phyloP scores from a whole-genome alignment of 345 rosid species.

The Salix brachista region DNA sequence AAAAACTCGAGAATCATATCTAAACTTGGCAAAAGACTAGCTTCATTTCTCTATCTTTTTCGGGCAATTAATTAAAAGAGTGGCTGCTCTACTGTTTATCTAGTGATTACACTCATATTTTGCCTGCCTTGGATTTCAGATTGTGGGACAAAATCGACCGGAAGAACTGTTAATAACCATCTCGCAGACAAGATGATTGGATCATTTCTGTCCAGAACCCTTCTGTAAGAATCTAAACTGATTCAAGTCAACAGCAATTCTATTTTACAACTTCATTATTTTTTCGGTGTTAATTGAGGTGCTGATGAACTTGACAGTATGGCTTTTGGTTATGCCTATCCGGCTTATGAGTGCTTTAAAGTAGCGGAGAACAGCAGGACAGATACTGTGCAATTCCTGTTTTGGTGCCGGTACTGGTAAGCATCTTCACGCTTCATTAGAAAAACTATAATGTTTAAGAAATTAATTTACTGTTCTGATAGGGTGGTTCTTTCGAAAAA shows the following conservation, averaged over 20 bases:
- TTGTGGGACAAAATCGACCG: background rate
- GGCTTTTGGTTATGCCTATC: conserved; percentile 72
- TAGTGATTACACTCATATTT: background rate
- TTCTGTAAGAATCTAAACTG: conserved; percentile 21
- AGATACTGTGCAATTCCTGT: conserved; percentile 51
- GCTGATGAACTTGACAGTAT: conserved; percentile 32
- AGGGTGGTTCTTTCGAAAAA: background rate
- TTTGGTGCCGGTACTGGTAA: conserved; percentile 94
- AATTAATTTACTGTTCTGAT: background rate
- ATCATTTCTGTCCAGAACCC: conserved; percentile 39
- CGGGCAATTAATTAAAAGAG: background rate
- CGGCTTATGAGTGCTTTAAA: conserved; percentile 76
- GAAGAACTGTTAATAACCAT: background rate
- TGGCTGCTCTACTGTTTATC: background rate
- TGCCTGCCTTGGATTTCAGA: background rate
- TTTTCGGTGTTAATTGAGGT: too few species aligned
- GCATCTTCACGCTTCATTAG: background rate
- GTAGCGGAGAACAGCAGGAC: conserved; percentile 50
- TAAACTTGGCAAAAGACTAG: background rate
- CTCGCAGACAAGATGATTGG: conserved; percentile 28
- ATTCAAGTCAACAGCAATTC: background rate
- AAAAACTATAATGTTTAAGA: background rate
- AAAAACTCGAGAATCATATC: background rate
- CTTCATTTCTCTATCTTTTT: background rate
- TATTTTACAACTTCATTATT: background rate